These are phyloP conservation scores for Rhizopus microsporus DNA, from an alignment of 371 early-diverging fungal species.

Conservation along the genomic window DNA sequence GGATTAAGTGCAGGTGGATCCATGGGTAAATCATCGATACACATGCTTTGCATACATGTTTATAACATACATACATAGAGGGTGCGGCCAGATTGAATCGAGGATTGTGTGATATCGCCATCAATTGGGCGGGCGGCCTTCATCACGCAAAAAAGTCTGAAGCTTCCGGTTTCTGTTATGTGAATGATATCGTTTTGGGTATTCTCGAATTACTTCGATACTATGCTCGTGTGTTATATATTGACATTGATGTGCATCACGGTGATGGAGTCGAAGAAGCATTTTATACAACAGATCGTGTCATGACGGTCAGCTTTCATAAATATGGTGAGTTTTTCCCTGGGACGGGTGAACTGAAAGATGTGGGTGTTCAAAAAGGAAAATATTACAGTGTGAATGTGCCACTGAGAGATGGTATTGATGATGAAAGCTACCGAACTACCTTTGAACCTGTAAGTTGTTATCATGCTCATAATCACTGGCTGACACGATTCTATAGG, in stretches of 20 bases:
- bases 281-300: constrained; percentile 95
- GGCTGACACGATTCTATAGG: constrained; percentile 23
- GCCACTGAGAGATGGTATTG: constrained; percentile 93
- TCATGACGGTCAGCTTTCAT: constrained; percentile 97
- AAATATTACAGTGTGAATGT: constrained; percentile 73
- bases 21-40: constrained; percentile 54
- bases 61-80: constrained; percentile 23
- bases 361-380: constrained; percentile 78
- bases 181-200: constrained; percentile 95
- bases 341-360: constrained; percentile 90
- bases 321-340: constrained; percentile 98
- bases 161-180: constrained; percentile 97
- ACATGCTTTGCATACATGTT: background rate
- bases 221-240: constrained; percentile 91
- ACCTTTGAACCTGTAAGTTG: constrained; percentile 85
- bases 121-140: constrained; percentile 98
- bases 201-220: constrained; percentile 78
- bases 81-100: constrained; percentile 87
- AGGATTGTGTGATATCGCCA: constrained; percentile 88
- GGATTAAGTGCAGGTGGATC: constrained; percentile 90
- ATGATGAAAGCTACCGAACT: constrained; percentile 87
- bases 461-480: background rate
- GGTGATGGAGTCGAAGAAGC: constrained; percentile 99
- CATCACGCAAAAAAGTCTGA: constrained; percentile 96
- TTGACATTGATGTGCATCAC: constrained; percentile 98